Percentiles rank a stretch among this genome's conserved stretches.
These are phyloP conservation scores for Cutaneotrichosporon curvatum DNA, from an alignment of 1,284 basidiomycete genomes.

Conservation along the genomic window DNA sequence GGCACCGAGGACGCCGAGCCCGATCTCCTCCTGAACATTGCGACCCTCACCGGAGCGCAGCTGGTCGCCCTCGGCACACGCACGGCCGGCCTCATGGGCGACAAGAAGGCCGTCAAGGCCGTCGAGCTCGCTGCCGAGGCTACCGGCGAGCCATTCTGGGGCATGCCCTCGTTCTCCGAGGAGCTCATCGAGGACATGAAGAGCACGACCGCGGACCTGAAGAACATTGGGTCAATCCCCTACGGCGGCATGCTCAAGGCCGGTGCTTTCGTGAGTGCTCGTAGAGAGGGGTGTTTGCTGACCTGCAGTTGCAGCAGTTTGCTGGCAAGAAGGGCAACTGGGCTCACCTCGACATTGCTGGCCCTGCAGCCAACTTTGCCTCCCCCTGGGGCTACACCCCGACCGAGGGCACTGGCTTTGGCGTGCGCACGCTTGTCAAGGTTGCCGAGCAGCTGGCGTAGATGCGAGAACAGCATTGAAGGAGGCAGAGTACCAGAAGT, in stretches of 20 bases:
- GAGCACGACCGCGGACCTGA: conserved; percentile 12
- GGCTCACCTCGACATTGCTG: conserved; percentile 18
- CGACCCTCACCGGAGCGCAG: conserved; percentile 16
- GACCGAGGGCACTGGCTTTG: conserved; percentile 17
- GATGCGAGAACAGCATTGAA: no score
- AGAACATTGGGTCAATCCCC: conserved; percentile 11
- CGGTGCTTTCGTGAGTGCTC: conserved; percentile 8
- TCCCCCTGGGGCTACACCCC: conserved; percentile 12
- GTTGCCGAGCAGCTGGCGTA: conserved; percentile 14
- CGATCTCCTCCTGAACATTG: conserved; percentile 15
- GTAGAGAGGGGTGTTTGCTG: conserved; percentile 11
- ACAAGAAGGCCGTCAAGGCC: conserved; percentile 13
- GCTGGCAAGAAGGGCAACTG: conserved; percentile 16
- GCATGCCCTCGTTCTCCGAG: conserved; percentile 16
- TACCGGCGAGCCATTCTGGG: conserved; percentile 15
- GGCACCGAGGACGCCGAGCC: conserved; percentile 16
- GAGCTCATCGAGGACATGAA: conserved; percentile 17
- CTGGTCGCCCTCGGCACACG: conserved; percentile 15
- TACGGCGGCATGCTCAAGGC: conserved; percentile 17
- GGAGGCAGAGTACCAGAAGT: no score
- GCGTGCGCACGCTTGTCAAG: conserved; percentile 14
- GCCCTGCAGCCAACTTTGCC: conserved; percentile 14
- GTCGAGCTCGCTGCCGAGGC: conserved; percentile 4
- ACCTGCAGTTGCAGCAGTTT: conserved; percentile 10
- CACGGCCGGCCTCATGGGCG: conserved; percentile 17